phyloP scores from a whole-genome alignment of 2,329 filamentous ascomycete genomes.

The Cladosporium phlei region DNA sequence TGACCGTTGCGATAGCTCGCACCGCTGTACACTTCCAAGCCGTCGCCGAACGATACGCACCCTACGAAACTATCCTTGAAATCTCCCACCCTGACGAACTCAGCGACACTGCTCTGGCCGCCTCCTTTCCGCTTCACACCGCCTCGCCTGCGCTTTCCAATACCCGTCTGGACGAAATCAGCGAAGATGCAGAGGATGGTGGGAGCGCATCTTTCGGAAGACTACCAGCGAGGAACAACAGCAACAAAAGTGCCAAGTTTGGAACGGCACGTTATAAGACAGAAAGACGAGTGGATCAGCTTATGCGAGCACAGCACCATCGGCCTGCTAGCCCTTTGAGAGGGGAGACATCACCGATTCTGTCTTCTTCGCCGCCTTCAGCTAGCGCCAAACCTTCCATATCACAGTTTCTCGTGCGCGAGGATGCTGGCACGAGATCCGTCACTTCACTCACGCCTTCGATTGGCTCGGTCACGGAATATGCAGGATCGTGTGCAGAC shows the following conservation, averaged over 20 bases:
- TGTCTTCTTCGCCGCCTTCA: conserved; percentile 14
- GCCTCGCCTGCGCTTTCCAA: conserved; percentile 83
- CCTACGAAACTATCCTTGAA: conserved; percentile 79
- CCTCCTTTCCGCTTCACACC: conserved; percentile 83
- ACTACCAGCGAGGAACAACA: conserved; percentile 10
- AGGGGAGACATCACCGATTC: conserved; percentile 6
- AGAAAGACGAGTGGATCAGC: conserved; percentile 25
- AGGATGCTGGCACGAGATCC: conserved; percentile 24
- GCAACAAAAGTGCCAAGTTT: conserved; percentile 15
- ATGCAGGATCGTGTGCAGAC: conserved; percentile 13
- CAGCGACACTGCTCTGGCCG: conserved; percentile 80
- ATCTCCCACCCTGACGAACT: conserved; percentile 72
- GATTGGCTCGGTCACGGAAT: conserved; percentile 17
- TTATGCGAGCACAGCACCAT: conserved; percentile 20
- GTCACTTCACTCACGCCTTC: conserved; percentile 23
- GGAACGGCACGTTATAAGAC: conserved; percentile 23
- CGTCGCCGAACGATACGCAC: conserved; percentile 64
- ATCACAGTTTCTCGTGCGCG: conserved; percentile 27
- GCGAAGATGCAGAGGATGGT: conserved; percentile 80
- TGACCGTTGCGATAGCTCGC: conserved; percentile 56
- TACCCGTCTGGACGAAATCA: conserved; percentile 80
- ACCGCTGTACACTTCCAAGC: conserved; percentile 66
- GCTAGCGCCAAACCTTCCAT: conserved; percentile 26
- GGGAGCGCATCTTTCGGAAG: conserved; percentile 7
- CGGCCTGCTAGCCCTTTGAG: conserved; percentile 21